Base-by-base conservation (phyloP, 192 early-diverging fungal genomes). In the Coemansia sp. region DNA sequence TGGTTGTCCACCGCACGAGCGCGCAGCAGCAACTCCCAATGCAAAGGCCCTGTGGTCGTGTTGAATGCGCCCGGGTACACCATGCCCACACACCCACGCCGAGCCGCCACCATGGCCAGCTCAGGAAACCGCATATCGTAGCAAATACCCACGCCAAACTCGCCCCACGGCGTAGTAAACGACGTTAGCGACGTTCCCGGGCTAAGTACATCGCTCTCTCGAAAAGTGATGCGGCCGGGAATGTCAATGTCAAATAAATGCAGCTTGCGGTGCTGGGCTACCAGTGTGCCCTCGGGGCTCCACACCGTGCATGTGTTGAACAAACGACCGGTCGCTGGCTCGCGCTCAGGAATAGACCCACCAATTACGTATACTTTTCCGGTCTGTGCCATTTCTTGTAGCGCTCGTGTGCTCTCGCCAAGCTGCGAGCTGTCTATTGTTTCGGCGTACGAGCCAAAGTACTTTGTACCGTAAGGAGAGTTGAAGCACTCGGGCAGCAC, bases 401-500 rank as follows among this genome's bases (percentile, higher is more conserved):
- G 79, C 20, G 90, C 90, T 12, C 69, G 74, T 22, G 86, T 75
- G 29, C 94, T 90, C 12, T 85, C 85, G 54, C 93, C 90, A 3
- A 65, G 66, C 12, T 56, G 18, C 2, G 62, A 32, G 39, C 74
- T 62, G n/a, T 85, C 73, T 23, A 96, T 69, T 35, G 79, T 82
- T 66, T 99, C 97, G 39, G 97, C 93, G 67, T 97, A 96, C 23
- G 93, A 71, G n/a, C 82, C 84, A 81, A 99, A 99, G 84, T 87
- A 89, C 26, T 86, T 64, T 13, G 92, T 95, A 2, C 97, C 97
- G 78, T 99, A 99, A 9, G 94, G 95, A 14, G 91, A 94, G 78
- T 99, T 99, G 86, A 99, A 99, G 82, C 94, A 97, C 85, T 99
- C 97, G 38, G 95, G 97, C 14, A 98, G 83, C 3, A 97, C 93